Percentiles rank a stretch among this genome's conserved stretches.
phyloP scores from a whole-genome alignment of 73 alveolate species.

The Tetrahymena borealis region DNA sequence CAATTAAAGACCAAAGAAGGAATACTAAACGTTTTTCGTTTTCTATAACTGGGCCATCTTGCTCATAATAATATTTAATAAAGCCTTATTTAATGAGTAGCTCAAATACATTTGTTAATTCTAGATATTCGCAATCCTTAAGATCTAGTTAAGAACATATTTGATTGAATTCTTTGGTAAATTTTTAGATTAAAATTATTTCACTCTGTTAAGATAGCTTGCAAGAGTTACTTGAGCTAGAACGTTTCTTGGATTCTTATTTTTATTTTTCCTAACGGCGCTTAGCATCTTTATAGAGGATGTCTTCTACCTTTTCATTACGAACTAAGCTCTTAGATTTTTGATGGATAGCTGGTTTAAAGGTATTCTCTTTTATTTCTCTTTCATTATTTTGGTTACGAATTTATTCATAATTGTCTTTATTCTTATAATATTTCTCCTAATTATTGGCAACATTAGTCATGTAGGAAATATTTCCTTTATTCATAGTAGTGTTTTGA shows the following conservation, averaged over 20 bases:
- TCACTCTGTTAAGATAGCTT: neutral
- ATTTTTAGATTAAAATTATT: neutral
- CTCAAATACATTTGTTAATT: neutral
- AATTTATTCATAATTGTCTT: neutral
- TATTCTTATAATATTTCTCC: neutral
- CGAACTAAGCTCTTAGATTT: conserved; percentile 25
- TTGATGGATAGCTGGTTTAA: conserved; percentile 27
- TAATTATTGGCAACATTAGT: neutral
- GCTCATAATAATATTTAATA: neutral
- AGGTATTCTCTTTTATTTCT: neutral
- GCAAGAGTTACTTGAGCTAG: neutral
- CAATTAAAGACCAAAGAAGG: neutral
- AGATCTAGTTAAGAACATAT: neutral
- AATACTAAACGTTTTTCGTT: neutral
- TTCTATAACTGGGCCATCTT: neutral
- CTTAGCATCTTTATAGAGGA: conserved; percentile 21
- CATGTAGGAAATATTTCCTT: neutral
- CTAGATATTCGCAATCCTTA: neutral
- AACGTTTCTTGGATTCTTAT: neutral
- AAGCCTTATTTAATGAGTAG: neutral
- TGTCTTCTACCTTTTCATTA: neutral
- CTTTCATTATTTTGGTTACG: neutral
- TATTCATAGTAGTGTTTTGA: neutral
- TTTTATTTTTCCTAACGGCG: conserved; percentile 18
- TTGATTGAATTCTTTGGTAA: neutral